Evolutionary conservation across 2,329 filamentous ascomycete genomes (phyloP), one percentile per base, ranked within the genome.

Genomic region (Neopestalotiopsis rosae): DNA sequence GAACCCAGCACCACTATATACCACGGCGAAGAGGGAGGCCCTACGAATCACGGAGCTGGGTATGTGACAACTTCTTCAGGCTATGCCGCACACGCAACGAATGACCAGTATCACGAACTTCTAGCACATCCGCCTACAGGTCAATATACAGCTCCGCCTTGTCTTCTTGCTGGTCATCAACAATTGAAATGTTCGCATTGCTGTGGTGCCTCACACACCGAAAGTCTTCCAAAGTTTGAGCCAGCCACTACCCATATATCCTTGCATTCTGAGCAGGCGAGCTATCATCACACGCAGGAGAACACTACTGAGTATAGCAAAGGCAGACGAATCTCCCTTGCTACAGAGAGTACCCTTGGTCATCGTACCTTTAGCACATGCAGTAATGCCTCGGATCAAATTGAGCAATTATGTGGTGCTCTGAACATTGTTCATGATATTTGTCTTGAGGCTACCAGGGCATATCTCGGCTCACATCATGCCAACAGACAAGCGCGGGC

Each of bases 381-480:
- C 5, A 69, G 69, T 64, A 69, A 66, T 34, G 67, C 28, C 34
- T 57, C 68, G 5, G 66, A 66, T 32, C 65, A 68, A n/a, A 10
- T 30, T 57, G 24, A 67, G 28, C 59, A 66, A 13, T 61, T 71
- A 42, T 68, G 59, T 66, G 38, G 59, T 24, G 61, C 66, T n/a
- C 68, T 73, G 13, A 67, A 58, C 17, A 62, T 66, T 17, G 67
- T 72, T 40, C 71, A 74, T 52, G 68, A 72, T 20, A 66, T 71
- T 34, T 75, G 73, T 38, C 67, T 74, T 32, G 68, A 67, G 49
- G 72, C 74, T 1, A 71, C 73, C 9, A 71, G 71, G 56, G 71
- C 65, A 49, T 74, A 72, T 28, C 68, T 75, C 4, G 58, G 69
- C 20, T 68, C 73, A 5, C 73, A 73, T 57, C 67, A 69, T 10